These are phyloP conservation scores for Cladobotryum mycophilum DNA, from an alignment of 2,329 filamentous ascomycete genomes.

Conservation along the genomic window DNA sequence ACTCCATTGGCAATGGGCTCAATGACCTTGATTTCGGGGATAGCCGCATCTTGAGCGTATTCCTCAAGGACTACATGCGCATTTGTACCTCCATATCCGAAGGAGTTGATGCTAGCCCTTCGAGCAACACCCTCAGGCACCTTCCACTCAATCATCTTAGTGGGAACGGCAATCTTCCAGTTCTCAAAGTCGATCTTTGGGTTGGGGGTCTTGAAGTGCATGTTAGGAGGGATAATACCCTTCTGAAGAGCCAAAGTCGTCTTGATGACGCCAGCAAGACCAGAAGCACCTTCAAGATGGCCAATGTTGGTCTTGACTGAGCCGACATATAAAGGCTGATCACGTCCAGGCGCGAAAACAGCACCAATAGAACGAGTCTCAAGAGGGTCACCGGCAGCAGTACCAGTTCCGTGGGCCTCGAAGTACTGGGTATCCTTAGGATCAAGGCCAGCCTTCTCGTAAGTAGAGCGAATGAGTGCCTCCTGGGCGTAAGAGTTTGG, in stretches of 20 bases:
- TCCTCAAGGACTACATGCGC: conserved; percentile 16
- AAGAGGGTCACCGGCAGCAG: conserved; percentile 17
- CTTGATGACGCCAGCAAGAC: conserved; percentile 16
- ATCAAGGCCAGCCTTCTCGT: background rate
- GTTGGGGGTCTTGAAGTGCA: conserved; percentile 18
- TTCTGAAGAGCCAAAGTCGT: background rate
- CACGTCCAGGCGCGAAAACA: conserved; percentile 23
- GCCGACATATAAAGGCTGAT: conserved; percentile 24
- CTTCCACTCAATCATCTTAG: conserved; percentile 21
- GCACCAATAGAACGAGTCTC: conserved; percentile 17
- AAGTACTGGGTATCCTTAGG: background rate
- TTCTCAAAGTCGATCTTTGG: conserved; percentile 9
- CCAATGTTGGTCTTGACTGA: conserved; percentile 24
- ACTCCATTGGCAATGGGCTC: conserved; percentile 9
- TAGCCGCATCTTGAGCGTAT: background rate
- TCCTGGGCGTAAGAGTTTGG: conserved; percentile 2
- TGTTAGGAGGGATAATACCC: background rate
- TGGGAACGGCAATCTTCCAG: conserved; percentile 17
- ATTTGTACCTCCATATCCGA: conserved; percentile 24
- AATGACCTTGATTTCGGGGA: background rate
- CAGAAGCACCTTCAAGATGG: conserved; percentile 21
- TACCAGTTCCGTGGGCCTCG: conserved; percentile 8
- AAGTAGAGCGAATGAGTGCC: background rate
- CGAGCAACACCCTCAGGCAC: conserved; percentile 13
- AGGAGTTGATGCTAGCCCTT: conserved; percentile 23